phyloP scores from a whole-genome alignment of 116 monocot species.

The Posidonia oceanica region DNA sequence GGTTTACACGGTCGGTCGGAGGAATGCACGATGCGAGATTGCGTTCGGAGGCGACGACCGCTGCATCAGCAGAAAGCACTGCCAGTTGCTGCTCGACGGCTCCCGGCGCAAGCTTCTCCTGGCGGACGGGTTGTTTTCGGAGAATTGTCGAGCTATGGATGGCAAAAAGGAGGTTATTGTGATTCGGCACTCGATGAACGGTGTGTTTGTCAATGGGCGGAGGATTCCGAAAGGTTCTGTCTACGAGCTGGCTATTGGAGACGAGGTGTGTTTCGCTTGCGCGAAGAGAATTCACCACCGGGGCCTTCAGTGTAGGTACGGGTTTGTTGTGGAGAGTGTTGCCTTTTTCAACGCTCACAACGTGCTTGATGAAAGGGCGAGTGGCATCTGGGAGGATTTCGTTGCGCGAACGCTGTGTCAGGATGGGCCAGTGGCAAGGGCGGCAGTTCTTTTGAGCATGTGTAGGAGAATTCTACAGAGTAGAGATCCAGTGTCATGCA shows the following conservation, averaged over 20 bases:
- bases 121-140: conserved; percentile 31
- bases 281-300: not conserved
- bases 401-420: not conserved
- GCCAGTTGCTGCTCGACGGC: conserved; percentile 45
- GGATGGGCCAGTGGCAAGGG: conserved; percentile 12
- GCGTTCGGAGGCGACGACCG: conserved; percentile 10
- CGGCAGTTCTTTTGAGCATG: conserved; percentile 21
- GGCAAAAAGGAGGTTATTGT: conserved; percentile 5
- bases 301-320: conserved; percentile 17
- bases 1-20: conserved; percentile 48
- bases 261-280: conserved; percentile 42
- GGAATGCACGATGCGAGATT: conserved; percentile 17
- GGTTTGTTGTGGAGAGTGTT: conserved; percentile 60
- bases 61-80: conserved; percentile 45
- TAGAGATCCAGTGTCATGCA: conserved; percentile 37
- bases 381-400: not conserved
- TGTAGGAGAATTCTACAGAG: conserved; percentile 30
- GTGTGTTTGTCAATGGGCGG: conserved; percentile 53
- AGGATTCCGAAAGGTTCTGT: conserved; percentile 21
- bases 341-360: conserved; percentile 11
- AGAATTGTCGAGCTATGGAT: not conserved
- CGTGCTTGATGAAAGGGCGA: not conserved
- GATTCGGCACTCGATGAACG: conserved; percentile 36
- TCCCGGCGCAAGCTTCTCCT: conserved; percentile 29
- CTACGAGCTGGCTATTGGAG: conserved; percentile 31